Percentiles rank a stretch among this genome's conserved stretches.
Evolutionary conservation across 345 rosid species (phyloP).

Genomic region (Tarenaya hassleriana): DNA sequence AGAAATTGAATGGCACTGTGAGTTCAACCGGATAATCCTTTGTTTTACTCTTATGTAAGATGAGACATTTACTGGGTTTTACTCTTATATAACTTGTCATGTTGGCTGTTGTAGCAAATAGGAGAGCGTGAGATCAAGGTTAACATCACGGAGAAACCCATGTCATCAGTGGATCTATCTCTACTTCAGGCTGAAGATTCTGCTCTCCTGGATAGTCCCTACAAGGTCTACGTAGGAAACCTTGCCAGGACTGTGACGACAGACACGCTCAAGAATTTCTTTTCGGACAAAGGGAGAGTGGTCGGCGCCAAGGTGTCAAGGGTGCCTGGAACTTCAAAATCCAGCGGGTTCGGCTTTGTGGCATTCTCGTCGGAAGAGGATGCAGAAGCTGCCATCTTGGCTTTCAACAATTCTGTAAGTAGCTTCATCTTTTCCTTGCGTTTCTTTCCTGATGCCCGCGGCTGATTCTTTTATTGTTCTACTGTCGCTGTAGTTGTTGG

Average conservation of each 20-base stretch:
- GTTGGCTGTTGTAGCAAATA: slow-evolving; percentile 38
- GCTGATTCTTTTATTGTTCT: background rate
- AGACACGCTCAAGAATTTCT: slow-evolving; percentile 48
- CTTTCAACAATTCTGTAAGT: slow-evolving; percentile 74
- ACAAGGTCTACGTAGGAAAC: slow-evolving; percentile 81
- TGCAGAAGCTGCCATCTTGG: slow-evolving; percentile 62
- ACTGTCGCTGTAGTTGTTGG: slow-evolving; percentile 44
- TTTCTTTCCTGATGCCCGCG: too few relatives aligned
- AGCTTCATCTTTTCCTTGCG: slow-evolving; percentile 16
- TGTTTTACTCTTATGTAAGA: background rate
- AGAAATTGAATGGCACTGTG: slow-evolving; percentile 81
- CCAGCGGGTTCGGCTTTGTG: slow-evolving; percentile 79
- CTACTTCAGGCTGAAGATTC: slow-evolving; percentile 60
- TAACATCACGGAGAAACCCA: slow-evolving; percentile 75
- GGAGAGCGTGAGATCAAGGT: slow-evolving; percentile 84
- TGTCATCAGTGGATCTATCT: slow-evolving; percentile 41
- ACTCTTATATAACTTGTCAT: background rate
- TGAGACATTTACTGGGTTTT: too few relatives aligned
- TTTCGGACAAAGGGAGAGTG: slow-evolving; percentile 73
- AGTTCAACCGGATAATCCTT: slow-evolving; percentile 13
- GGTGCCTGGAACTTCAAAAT: slow-evolving; percentile 79
- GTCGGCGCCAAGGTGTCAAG: slow-evolving; percentile 76
- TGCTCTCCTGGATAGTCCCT: slow-evolving; percentile 56
- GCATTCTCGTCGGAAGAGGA: slow-evolving; percentile 77
- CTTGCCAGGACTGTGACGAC: slow-evolving; percentile 75